phyloP scores from a whole-genome alignment of 2,329 filamentous ascomycete genomes.

The Beauveria caledonica region DNA sequence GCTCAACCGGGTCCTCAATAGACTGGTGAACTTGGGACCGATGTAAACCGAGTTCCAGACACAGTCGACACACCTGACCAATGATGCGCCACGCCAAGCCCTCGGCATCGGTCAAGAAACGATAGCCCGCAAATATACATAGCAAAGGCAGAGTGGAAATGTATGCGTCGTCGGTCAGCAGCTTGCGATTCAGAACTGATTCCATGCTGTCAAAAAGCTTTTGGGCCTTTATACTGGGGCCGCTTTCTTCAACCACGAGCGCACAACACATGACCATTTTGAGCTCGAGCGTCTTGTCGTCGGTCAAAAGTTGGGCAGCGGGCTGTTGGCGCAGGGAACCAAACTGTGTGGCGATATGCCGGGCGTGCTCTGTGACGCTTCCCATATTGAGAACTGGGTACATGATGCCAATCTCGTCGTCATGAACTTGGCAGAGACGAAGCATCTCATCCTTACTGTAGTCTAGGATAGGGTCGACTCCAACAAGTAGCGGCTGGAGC shows the following conservation, averaged over 20 bases:
- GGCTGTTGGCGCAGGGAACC: conserved; percentile 38
- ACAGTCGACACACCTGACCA: conserved; percentile 72
- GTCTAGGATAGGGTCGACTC: conserved; percentile 68
- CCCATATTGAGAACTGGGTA: conserved; percentile 78
- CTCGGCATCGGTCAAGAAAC: conserved; percentile 82
- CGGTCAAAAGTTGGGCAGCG: conserved; percentile 32
- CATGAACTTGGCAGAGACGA: conserved; percentile 68
- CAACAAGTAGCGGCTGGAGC: not conserved
- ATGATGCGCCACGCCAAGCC: conserved; percentile 80
- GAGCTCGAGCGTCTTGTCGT: conserved; percentile 56
- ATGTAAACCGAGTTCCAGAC: conserved; percentile 76
- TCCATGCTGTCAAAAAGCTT: conserved; percentile 71
- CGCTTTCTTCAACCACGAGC: conserved; percentile 68
- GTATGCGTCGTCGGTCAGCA: conserved; percentile 45
- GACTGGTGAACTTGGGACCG: conserved; percentile 63
- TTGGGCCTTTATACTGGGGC: conserved; percentile 65
- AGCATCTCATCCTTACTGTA: conserved; percentile 73
- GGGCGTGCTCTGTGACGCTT: conserved; percentile 60
- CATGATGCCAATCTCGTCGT: conserved; percentile 89
- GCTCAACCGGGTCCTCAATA: conserved; percentile 61
- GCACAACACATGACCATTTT: conserved; percentile 80
- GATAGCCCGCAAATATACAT: conserved; percentile 52
- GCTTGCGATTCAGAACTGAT: conserved; percentile 56
- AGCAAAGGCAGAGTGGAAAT: conserved; percentile 42
- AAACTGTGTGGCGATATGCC: conserved; percentile 62